These are phyloP conservation scores for Pleurotus ostreatus DNA, from an alignment of 768 basidiomycete species.

Conservation along the genomic window DNA sequence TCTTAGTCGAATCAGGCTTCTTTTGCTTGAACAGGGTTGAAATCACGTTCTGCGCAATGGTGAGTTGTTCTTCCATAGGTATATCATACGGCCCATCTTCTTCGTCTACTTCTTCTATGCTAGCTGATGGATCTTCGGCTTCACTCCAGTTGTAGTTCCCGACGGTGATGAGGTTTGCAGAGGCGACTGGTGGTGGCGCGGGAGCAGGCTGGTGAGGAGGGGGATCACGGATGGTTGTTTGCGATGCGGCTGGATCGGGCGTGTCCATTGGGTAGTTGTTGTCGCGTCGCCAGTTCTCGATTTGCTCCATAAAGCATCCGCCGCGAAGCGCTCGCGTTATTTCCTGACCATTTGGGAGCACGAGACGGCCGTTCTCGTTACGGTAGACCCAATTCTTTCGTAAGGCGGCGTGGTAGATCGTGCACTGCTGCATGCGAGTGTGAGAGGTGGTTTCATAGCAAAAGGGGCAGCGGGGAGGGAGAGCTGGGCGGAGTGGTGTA, in stretches of 20 bases:
- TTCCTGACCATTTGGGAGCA: background rate
- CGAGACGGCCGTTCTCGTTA: background rate
- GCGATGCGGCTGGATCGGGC: background rate
- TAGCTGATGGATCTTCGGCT: background rate
- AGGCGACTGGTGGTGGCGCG: background rate
- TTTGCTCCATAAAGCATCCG: conserved; percentile 2
- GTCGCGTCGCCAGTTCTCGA: background rate
- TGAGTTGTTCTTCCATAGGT: background rate
- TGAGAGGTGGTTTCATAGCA: background rate
- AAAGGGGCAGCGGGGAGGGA: background rate
- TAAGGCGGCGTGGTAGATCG: background rate
- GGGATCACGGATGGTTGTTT: background rate
- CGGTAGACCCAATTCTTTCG: background rate
- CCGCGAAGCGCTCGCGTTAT: background rate
- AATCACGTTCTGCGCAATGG: conserved; percentile 3
- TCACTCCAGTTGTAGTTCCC: background rate
- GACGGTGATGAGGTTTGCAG: background rate
- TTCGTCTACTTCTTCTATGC: background rate
- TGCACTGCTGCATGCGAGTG: background rate
- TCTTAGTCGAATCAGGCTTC: background rate
- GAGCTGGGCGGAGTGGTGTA: background rate
- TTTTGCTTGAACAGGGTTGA: conserved; percentile 1
- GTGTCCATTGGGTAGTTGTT: conserved; percentile 1
- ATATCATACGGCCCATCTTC: conserved; percentile 3
- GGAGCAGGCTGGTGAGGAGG: background rate